Percentiles rank a stretch among this genome's conserved stretches.
phyloP scores from a whole-genome alignment of 768 basidiomycete genomes.

The Sarcodon aspratus region DNA sequence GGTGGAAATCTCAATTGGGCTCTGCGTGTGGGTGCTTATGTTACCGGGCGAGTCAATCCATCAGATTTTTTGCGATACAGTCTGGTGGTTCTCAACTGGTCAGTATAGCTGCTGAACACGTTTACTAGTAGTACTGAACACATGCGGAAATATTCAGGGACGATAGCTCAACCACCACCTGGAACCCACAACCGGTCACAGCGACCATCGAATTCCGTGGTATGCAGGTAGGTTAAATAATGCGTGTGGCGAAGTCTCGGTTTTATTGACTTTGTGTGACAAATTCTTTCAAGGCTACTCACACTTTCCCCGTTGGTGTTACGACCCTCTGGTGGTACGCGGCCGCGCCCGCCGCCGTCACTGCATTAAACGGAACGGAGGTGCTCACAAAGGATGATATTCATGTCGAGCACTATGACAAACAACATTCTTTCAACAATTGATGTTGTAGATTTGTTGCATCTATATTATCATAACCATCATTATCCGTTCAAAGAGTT shows the following conservation, averaged over 20 bases:
- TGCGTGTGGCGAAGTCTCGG: slow-evolving; percentile 1
- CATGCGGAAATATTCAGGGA: slow-evolving; percentile 19
- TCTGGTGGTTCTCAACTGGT: slow-evolving; percentile 64
- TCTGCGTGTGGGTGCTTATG: slow-evolving; percentile 54
- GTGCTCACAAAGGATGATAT: too few species aligned
- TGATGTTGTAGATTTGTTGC: too few species aligned
- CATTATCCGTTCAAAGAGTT: too few species aligned
- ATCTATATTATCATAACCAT: too few species aligned
- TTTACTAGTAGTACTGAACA: neutral
- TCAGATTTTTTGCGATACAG: slow-evolving; percentile 55
- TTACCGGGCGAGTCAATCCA: slow-evolving; percentile 41
- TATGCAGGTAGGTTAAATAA: slow-evolving; percentile 32
- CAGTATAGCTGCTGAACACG: slow-evolving; percentile 4
- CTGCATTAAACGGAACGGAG: too few species aligned
- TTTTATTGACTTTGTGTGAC: neutral
- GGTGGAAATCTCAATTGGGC: slow-evolving; percentile 45
- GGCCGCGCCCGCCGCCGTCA: neutral
- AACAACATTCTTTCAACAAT: too few species aligned
- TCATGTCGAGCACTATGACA: too few species aligned
- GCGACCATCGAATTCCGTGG: slow-evolving; percentile 58
- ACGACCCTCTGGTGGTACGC: slow-evolving; percentile 44
- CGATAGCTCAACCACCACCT: slow-evolving; percentile 35
- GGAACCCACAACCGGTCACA: slow-evolving; percentile 41
- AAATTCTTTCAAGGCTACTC: slow-evolving; percentile 34
- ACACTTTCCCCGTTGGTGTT: slow-evolving; percentile 73